Evolutionary conservation across 306 rosid species (phyloP), one percentile per base, ranked within the genome.

Genomic region (Gastrolobium villosum): DNA sequence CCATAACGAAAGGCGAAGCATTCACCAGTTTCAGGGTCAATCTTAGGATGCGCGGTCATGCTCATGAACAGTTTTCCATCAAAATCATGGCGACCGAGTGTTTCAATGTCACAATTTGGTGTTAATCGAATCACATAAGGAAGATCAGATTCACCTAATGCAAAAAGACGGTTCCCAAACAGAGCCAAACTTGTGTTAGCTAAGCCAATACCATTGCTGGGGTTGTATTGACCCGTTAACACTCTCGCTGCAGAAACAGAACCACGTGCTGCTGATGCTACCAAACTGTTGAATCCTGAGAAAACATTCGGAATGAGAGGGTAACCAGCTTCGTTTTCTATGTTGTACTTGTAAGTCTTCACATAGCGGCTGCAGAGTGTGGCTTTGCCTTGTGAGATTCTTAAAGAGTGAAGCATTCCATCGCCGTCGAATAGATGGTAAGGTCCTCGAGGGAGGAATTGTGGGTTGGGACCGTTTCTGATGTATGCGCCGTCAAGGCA

Each of bases 381-480:
- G 76, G 97, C 88, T 28, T 83, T 85, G 43, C 92, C 92, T n/a
- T 67, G 55, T 9, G 91, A 80, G 75, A 94, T 87, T 6, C 70
- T 84, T 1, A 94, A 37, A 61, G 88, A 84, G 87, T 94, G 97
- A 59, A 94, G 90, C 99, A 94, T 91, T 2, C 97, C 99, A 59
- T 94, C 99, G 3, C 97, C 97, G 50, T 92, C 97, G 79, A 94
- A 92, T 64, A 94, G 92, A 52, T 94, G 99, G 91, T 94, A 92
- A 2, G 97, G 99, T 11, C 99, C 97, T 4, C 92, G 92, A 0
- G 99, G 99, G 7, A 92, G 92, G 85, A 81, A 89, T 48, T 94
- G 99, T 0, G 99, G 97, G 83, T 94, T 94, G 0, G 99, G 99
- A 11, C 99, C 99, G 59, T 92, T 94, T 62, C 97, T 82, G 30